Evolutionary conservation across 2,329 filamentous ascomycete species (phyloP).

Genomic region (Fusarium euwallaceae): DNA sequence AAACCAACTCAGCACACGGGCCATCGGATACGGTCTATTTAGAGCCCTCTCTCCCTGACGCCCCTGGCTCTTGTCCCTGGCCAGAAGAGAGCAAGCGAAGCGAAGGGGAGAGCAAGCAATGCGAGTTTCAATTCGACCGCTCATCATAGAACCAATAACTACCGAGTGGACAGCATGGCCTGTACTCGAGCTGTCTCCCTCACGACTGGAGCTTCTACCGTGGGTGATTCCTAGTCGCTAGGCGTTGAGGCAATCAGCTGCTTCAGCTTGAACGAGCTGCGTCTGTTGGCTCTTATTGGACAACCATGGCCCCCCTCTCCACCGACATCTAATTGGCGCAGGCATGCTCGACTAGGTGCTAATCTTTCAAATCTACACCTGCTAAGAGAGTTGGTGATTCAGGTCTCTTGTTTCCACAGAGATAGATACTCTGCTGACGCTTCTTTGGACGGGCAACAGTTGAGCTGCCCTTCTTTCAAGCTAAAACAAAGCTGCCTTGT

Average conservation of each 20-base stretch:
- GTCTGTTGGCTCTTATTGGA: slow-evolving; percentile 15
- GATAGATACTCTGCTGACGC: neutral
- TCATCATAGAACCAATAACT: neutral
- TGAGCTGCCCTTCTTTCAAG: neutral
- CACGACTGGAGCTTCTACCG: neutral
- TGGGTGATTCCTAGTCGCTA: slow-evolving; percentile 7
- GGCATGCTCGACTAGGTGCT: neutral
- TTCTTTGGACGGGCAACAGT: neutral
- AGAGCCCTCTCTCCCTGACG: neutral
- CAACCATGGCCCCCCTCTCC: neutral
- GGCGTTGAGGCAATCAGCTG: slow-evolving; percentile 5
- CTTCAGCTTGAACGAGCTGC: neutral
- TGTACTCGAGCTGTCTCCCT: neutral
- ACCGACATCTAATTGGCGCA: neutral
- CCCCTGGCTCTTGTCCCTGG: slow-evolving; percentile 11
- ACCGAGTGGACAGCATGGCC: slow-evolving; percentile 7
- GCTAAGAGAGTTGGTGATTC: neutral
- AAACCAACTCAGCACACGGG: slow-evolving; percentile 5
- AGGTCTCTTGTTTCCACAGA: neutral
- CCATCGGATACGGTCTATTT: slow-evolving; percentile 11
- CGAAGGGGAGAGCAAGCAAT: neutral
- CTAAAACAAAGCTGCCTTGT: neutral
- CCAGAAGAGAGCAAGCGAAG: slow-evolving; percentile 1
- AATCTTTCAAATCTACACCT: slow-evolving; percentile 2
- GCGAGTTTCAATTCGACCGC: slow-evolving; percentile 4